Evolutionary conservation across 768 basidiomycete species (phyloP).

Genomic region (Suillus weaverae): DNA sequence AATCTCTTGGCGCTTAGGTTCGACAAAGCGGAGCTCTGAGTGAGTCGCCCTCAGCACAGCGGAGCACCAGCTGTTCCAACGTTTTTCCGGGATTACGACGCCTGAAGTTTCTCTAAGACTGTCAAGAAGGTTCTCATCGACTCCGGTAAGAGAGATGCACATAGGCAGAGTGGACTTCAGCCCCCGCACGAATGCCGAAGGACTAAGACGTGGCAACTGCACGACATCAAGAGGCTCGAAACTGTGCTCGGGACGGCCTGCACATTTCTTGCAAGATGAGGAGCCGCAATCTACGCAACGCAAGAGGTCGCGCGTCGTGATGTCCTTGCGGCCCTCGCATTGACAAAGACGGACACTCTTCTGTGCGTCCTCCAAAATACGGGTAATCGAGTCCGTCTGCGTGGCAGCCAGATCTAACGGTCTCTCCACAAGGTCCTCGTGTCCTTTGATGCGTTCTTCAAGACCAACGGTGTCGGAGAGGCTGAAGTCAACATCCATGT

Average conservation of each 20-base stretch:
- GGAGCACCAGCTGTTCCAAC: slow-evolving; percentile 69
- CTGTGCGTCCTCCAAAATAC: slow-evolving; percentile 63
- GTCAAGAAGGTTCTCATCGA: slow-evolving; percentile 55
- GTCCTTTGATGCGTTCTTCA: slow-evolving; percentile 65
- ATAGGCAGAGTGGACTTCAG: slow-evolving; percentile 85
- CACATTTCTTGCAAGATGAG: slow-evolving; percentile 82
- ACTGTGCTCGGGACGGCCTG: slow-evolving; percentile 89
- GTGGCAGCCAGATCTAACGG: slow-evolving; percentile 69
- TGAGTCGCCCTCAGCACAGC: slow-evolving; percentile 60
- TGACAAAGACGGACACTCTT: slow-evolving; percentile 77
- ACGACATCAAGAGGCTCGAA: slow-evolving; percentile 54
- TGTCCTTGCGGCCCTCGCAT: slow-evolving; percentile 87
- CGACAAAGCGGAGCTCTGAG: slow-evolving; percentile 79
- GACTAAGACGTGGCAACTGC: slow-evolving; percentile 60
- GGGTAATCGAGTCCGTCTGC: slow-evolving; percentile 44
- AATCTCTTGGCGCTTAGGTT: slow-evolving; percentile 82
- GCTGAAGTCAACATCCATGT: slow-evolving; percentile 51
- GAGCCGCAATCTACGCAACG: slow-evolving; percentile 76
- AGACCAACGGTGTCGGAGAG: slow-evolving; percentile 22
- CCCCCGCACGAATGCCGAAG: slow-evolving; percentile 70
- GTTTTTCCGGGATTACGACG: slow-evolving; percentile 47
- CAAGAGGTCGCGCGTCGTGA: slow-evolving; percentile 65
- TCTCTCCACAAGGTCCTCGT: slow-evolving; percentile 61
- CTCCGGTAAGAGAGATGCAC: slow-evolving; percentile 62
- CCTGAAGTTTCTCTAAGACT: slow-evolving; percentile 41